These are phyloP conservation scores for Flueggea neowawraea DNA, from an alignment of 441 rosid genomes.

Conservation along the genomic window DNA sequence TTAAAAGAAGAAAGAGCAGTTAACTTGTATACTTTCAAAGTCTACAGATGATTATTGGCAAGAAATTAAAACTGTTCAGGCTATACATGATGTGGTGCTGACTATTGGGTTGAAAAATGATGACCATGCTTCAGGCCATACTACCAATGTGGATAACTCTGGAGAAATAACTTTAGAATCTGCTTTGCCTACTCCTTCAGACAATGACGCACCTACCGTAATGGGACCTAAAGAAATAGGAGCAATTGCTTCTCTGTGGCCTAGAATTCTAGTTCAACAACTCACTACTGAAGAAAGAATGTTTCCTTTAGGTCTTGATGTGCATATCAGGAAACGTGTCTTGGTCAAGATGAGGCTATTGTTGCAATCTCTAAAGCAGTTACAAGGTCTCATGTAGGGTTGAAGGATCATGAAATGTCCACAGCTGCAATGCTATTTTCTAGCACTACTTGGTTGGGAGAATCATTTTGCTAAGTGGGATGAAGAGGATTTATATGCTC, in stretches of 20 bases:
- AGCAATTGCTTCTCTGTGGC: conserved; percentile 42
- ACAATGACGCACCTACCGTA: conserved; percentile 45
- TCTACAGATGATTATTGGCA: conserved; percentile 95
- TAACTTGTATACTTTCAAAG: conserved; percentile 71
- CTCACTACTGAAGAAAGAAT: conserved; percentile 40
- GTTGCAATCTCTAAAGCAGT: too few species aligned
- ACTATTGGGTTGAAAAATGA: conserved; percentile 51
- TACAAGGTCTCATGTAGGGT: too few species aligned
- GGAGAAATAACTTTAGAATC: conserved; percentile 52
- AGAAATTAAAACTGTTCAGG: conserved; percentile 90
- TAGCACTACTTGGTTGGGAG: too few species aligned
- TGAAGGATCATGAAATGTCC: too few species aligned
- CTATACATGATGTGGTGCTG: conserved; percentile 92
- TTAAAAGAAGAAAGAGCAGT: conserved; percentile 80
- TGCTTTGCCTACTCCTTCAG: conserved; percentile 44
- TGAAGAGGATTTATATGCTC: too few species aligned
- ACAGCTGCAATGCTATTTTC: too few species aligned
- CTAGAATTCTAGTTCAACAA: conserved; percentile 56
- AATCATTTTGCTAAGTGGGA: too few species aligned
- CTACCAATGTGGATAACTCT: conserved; percentile 36
- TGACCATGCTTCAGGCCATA: conserved; percentile 15
- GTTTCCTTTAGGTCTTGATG: conserved; percentile 40
- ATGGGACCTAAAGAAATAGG: conserved; percentile 74
- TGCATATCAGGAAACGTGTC: too few species aligned
- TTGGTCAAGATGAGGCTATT: too few species aligned